Evolutionary conservation across 768 basidiomycete species (phyloP), one percentile per base, ranked within the genome.

Genomic region (Suillus clintonianus): DNA sequence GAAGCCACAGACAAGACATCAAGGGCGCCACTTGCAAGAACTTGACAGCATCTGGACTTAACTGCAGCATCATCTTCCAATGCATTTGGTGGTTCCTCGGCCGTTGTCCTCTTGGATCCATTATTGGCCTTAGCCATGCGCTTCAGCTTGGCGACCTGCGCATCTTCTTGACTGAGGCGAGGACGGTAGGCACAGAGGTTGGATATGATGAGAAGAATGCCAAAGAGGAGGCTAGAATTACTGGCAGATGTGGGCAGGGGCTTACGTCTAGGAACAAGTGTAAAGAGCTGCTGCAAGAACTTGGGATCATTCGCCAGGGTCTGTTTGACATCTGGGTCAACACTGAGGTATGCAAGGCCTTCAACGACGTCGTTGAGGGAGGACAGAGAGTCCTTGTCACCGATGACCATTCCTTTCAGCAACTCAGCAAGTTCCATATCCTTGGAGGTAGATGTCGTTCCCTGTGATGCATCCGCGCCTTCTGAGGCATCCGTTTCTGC

Each of bases 291-390:
- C 58, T 78, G 79, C 53, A 94, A 80, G 72, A 94, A 87, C 7
- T 69, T 62, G 0, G 78, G 19, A 66, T 88, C 82, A 17, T 76
- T 78, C 8, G 89, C 85, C 58, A 95, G 75, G 30, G 68, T 71
- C 63, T 91, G 87, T 71, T 92, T 91, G 63, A 90, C 81, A 2
- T 73, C 64, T 1, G 91, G 81, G 67, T 87, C 83, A 55, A 83
- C 78, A 63, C 87, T 92, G 62, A 94, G 84, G 75, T 95, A 91
- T n/a, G 91, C 92, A 57, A 97, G 78, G 0, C 90, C 94, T 77
- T 97, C 95, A 15, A 95, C 81, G 5, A 88, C 88, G 65, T 94
- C 89, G 9, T 81, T 76, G 17, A 86, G 68, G 14, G 85, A 82
- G 24, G 81, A 68, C 7, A 74, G 67, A 37, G 83, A 77, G 10